Conservation (phyloP, 176 grass and related monocot genomes). For the Lolium rigidum region DNA sequence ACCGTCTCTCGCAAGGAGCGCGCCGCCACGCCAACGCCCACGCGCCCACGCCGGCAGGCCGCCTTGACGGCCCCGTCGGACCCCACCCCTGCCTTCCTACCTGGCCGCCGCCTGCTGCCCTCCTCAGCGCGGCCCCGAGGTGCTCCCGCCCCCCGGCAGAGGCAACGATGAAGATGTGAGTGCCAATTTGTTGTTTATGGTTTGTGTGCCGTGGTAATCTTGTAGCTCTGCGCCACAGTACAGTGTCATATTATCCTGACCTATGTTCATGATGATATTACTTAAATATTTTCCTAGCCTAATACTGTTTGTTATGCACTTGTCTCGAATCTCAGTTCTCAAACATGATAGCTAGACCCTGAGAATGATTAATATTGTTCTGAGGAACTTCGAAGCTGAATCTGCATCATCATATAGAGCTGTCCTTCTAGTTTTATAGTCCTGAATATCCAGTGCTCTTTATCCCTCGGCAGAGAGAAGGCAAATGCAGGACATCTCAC, state of each 20-base stretch:
- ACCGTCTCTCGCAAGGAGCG: too few relatives aligned
- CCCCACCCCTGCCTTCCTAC: too few relatives aligned
- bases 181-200: neutral
- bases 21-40: too few relatives aligned
- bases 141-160: neutral
- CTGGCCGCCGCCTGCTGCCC: neutral
- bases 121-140: neutral
- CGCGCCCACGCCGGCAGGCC: too few relatives aligned
- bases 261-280: neutral
- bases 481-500: constrained; percentile 68
- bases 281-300: neutral
- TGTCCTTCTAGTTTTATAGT: neutral
- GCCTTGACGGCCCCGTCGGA: too few relatives aligned
- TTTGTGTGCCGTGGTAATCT: neutral
- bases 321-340: neutral
- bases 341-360: neutral
- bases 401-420: neutral
- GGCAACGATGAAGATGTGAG: constrained; percentile 9
- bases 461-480: constrained; percentile 53
- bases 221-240: neutral
- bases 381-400: neutral
- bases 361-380: neutral
- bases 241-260: too few relatives aligned
- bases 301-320: neutral
- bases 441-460: neutral